These are phyloP conservation scores for Alopecurus myosuroides DNA, from an alignment of 176 grass and related monocot species.

Conservation along the genomic window DNA sequence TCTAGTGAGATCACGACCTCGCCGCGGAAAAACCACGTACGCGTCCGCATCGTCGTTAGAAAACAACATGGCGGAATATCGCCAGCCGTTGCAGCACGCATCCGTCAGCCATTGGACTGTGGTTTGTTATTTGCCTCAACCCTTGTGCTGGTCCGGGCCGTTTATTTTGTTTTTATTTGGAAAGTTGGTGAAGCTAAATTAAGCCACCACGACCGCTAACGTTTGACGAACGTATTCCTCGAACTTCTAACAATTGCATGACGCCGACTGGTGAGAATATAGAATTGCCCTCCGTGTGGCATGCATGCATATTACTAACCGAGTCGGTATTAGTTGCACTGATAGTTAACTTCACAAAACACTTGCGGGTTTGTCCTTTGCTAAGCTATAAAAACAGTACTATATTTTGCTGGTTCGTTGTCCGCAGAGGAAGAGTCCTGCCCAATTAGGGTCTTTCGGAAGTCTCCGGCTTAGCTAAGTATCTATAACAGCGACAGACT, in stretches of 20 bases:
- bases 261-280: background rate
- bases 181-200: background rate
- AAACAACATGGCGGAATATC: constrained; percentile 10
- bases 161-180: background rate
- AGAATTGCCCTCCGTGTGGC: background rate
- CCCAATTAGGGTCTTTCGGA: background rate
- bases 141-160: background rate
- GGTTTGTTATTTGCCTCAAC: background rate
- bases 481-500: background rate
- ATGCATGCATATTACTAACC: background rate
- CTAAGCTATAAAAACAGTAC: too few relatives aligned
- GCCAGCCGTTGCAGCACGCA: background rate
- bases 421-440: background rate
- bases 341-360: background rate
- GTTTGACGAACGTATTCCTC: background rate
- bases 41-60: background rate
- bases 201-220: background rate
- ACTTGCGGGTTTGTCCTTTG: too few relatives aligned
- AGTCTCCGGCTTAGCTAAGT: background rate
- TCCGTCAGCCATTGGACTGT: background rate
- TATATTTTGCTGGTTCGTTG: too few relatives aligned
- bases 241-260: background rate
- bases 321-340: background rate
- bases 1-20: constrained; percentile 6
- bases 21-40: background rate